Evolutionary conservation across 108 stramenopile species (phyloP).

Genomic region (Fragilaria radians): DNA sequence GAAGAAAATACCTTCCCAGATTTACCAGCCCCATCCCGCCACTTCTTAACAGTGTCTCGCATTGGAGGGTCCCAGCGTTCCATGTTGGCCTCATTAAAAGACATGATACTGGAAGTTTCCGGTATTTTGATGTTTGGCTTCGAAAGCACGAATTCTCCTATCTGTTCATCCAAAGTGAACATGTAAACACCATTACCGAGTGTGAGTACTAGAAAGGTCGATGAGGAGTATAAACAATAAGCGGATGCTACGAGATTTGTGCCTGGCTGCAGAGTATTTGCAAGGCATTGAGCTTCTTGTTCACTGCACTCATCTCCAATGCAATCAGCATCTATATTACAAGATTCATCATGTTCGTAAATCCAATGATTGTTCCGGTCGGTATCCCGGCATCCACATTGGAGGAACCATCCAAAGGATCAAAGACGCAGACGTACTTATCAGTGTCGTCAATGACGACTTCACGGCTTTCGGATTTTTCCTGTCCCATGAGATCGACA

Average conservation of each 20-base stretch:
- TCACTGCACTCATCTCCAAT: conserved; percentile 48
- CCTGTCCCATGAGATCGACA: conserved; percentile 25
- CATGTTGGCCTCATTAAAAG: conserved; percentile 93
- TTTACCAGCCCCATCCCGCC: conserved; percentile 67
- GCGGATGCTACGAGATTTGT: conserved; percentile 88
- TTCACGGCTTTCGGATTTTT: neutral
- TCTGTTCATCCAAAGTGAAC: conserved; percentile 94
- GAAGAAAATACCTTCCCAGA: conserved; percentile 56
- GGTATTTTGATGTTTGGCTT: conserved; percentile 86
- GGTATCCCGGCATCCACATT: conserved; percentile 98
- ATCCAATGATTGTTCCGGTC: conserved; percentile 93
- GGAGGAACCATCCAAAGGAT: conserved; percentile 95
- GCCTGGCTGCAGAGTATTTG: conserved; percentile 89
- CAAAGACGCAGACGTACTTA: conserved; percentile 83
- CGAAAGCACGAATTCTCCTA: conserved; percentile 94
- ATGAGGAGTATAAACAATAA: conserved; percentile 95
- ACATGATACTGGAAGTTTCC: conserved; percentile 74
- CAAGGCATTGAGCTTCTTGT: conserved; percentile 55
- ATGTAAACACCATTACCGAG: conserved; percentile 78
- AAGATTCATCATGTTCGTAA: conserved; percentile 74
- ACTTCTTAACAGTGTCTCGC: conserved; percentile 48
- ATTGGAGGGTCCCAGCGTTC: conserved; percentile 78
- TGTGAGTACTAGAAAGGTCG: conserved; percentile 93
- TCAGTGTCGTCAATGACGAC: conserved; percentile 47
- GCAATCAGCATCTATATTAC: conserved; percentile 37